phyloP scores from a whole-genome alignment of 148 eudicot species.

The Heliosperma pusillum region DNA sequence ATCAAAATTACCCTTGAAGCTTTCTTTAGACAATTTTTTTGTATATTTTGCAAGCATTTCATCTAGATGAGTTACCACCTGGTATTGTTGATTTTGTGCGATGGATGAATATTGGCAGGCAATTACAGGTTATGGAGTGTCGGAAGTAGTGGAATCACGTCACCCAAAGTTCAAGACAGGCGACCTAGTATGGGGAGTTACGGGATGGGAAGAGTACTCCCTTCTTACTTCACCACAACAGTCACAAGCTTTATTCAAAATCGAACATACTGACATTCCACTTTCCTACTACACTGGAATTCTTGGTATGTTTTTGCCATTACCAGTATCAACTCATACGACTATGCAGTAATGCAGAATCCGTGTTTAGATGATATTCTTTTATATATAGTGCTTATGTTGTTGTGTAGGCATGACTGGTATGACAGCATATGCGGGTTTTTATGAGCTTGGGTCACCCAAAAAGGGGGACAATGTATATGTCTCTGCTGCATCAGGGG shows the following conservation, averaged over 20 bases:
- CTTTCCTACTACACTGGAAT: slow-evolving; percentile 66
- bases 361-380: background rate
- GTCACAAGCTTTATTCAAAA: slow-evolving; percentile 28
- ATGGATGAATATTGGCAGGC: slow-evolving; percentile 33
- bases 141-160: slow-evolving; percentile 50
- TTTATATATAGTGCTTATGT: background rate
- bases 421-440: slow-evolving; percentile 50
- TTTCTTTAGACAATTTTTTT: too few species aligned
- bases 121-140: slow-evolving; percentile 51
- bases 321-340: too few species aligned
- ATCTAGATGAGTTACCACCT: too few species aligned
- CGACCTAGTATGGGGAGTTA: slow-evolving; percentile 52
- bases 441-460: slow-evolving; percentile 41
- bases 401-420: slow-evolving; percentile 48
- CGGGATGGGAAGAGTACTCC: slow-evolving; percentile 63
- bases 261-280: slow-evolving; percentile 52
- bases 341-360: too few species aligned
- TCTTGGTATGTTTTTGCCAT: slow-evolving; percentile 70
- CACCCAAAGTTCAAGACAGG: slow-evolving; percentile 48
- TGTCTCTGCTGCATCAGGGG: slow-evolving; percentile 56
- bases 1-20: too few species aligned
- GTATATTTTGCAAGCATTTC: too few species aligned
- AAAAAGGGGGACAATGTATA: slow-evolving; percentile 48
- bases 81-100: background rate
- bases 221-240: slow-evolving; percentile 28